A percentile compares a stretch with the other conserved stretches of the same genome.
These are phyloP conservation scores for Tarenaya hassleriana DNA, from an alignment of 345 rosid genomes.

Conservation along the genomic window DNA sequence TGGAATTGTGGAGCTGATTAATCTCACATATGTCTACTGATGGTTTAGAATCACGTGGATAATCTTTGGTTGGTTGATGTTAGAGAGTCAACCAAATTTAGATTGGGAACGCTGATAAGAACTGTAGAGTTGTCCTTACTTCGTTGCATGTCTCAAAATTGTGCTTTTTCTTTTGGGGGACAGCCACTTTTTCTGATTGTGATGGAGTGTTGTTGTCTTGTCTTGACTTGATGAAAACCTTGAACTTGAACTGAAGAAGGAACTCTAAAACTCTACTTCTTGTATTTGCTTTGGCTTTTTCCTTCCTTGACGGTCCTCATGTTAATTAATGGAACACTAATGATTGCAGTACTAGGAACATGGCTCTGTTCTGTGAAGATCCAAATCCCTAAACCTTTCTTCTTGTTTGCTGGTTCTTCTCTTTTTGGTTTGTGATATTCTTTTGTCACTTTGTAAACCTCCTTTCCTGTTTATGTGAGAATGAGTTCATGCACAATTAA, in stretches of 20 bases:
- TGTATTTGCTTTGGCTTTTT: constrained; percentile 11
- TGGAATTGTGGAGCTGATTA: background rate
- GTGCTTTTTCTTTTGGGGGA: background rate
- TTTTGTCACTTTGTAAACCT: background rate
- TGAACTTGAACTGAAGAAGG: constrained; percentile 13
- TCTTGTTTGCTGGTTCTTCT: constrained; percentile 11
- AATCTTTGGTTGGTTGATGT: background rate
- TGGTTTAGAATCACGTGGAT: background rate
- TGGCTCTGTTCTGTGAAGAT: no score
- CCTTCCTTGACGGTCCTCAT: constrained; percentile 10
- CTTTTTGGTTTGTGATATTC: constrained; percentile 3
- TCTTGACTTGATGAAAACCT: constrained; percentile 13
- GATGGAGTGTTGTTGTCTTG: constrained; percentile 21
- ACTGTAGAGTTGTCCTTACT: constrained; percentile 12
- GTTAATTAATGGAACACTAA: background rate
- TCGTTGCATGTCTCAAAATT: constrained; percentile 13
- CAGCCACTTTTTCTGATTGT: constrained; percentile 3
- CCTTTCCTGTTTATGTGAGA: constrained; percentile 3
- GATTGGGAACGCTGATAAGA: background rate
- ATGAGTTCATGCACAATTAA: background rate
- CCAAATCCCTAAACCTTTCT: no score
- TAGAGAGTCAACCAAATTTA: background rate
- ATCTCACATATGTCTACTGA: background rate
- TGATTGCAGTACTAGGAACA: no score
- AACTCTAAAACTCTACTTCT: constrained; percentile 3